These are phyloP conservation scores for Saitozyma sp. DNA, from an alignment of 768 basidiomycete genomes.

Conservation along the genomic window DNA sequence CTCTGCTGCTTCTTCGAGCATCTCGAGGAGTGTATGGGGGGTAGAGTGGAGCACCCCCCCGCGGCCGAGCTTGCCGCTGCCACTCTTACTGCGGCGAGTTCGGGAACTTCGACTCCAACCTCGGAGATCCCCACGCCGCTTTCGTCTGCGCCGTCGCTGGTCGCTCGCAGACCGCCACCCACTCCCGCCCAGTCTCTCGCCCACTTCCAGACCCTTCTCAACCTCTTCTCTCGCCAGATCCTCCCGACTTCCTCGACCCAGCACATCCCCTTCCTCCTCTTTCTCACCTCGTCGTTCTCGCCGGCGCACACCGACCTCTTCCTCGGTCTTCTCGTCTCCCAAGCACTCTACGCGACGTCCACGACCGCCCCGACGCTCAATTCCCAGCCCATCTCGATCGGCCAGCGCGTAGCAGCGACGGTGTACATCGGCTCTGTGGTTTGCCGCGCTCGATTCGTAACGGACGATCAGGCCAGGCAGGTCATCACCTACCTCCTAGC, in stretches of 20 bases:
- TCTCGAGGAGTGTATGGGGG: constrained; percentile 60
- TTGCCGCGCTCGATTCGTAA: constrained; percentile 82
- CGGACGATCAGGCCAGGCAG: constrained; percentile 67
- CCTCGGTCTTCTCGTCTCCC: constrained; percentile 88
- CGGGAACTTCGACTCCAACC: constrained; percentile 36
- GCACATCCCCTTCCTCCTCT: constrained; percentile 94
- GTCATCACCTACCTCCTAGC: constrained; percentile 83
- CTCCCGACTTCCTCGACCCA: constrained; percentile 94
- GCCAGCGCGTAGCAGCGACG: constrained; percentile 87
- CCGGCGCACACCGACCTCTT: constrained; percentile 87
- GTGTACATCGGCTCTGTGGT: constrained; percentile 92
- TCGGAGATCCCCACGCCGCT: constrained; percentile 28
- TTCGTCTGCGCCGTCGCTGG: constrained; percentile 18
- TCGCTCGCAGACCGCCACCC: constrained; percentile 48
- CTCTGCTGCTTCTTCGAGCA: constrained; percentile 81
- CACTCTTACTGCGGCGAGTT: constrained; percentile 25
- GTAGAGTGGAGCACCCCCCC: constrained; percentile 12
- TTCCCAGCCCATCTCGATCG: constrained; percentile 47
- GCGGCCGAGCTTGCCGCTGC: constrained; percentile 36
- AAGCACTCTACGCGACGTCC: constrained; percentile 69
- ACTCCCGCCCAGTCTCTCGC: constrained; percentile 54
- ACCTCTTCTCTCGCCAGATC: constrained; percentile 90
- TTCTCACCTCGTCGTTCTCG: constrained; percentile 91
- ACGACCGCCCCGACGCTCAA: constrained; percentile 39
- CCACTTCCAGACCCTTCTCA: constrained; percentile 83